Evolutionary conservation across 257 asterid species (phyloP).

Genomic region (Solanum chaucha): DNA sequence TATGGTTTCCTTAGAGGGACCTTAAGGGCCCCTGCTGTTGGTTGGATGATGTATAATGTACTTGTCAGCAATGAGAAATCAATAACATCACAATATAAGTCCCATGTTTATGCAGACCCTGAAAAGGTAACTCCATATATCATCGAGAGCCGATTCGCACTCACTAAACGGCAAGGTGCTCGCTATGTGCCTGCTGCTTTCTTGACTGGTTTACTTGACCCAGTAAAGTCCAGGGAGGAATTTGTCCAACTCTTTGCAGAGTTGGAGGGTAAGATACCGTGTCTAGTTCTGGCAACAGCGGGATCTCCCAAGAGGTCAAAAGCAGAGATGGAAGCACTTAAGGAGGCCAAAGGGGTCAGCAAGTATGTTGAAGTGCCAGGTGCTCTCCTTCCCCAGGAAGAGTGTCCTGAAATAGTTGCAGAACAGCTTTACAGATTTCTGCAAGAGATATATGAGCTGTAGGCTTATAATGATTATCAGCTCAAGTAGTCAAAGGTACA

Average conservation of each 20-base stretch:
- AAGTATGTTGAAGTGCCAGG: slow-evolving; percentile 71
- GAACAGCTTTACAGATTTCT: slow-evolving; percentile 60
- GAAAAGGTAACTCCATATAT: slow-evolving; percentile 66
- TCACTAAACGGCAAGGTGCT: slow-evolving; percentile 73
- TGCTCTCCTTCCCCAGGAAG: slow-evolving; percentile 94
- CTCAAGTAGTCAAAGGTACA: slow-evolving; percentile 18
- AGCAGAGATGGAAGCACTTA: slow-evolving; percentile 96
- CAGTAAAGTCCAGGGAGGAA: slow-evolving; percentile 72
- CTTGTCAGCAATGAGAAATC: slow-evolving; percentile 95
- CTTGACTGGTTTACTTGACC: slow-evolving; percentile 90
- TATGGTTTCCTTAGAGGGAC: slow-evolving; percentile 87
- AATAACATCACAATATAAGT: slow-evolving; percentile 81
- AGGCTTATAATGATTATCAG: slow-evolving; percentile 5
- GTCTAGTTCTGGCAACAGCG: slow-evolving; percentile 53
- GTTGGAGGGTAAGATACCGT: slow-evolving; percentile 50
- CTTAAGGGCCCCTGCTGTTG: slow-evolving; percentile 88
- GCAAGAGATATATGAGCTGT: slow-evolving; percentile 34
- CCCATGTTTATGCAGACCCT: slow-evolving; percentile 90
- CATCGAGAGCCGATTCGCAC: slow-evolving; percentile 71
- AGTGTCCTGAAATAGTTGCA: slow-evolving; percentile 67
- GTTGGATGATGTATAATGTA: slow-evolving; percentile 98
- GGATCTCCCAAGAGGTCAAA: slow-evolving; percentile 82
- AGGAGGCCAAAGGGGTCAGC: slow-evolving; percentile 67
- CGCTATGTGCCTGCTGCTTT: slow-evolving; percentile 95
- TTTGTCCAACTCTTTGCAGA: slow-evolving; percentile 59